Base-by-base conservation (phyloP, 768 basidiomycete genomes). In the Collybia nuda region DNA sequence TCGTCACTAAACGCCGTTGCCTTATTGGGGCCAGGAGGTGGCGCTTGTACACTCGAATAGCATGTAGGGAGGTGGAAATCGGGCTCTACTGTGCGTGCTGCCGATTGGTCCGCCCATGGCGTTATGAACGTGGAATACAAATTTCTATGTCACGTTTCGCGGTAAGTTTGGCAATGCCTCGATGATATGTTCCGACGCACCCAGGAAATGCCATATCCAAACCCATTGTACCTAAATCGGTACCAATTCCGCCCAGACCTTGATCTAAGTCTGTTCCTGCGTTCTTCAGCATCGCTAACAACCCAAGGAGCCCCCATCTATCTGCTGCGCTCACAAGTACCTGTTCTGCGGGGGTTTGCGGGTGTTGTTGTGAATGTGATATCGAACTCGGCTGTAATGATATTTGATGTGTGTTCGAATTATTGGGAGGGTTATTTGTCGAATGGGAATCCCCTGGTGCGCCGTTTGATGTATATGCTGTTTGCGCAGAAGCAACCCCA, bases 91-190 rank as follows among this genome's bases (percentile, higher is more conserved):
- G 82, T 80, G 62, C 85, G 85, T 56, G 88, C 87, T 39, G 87
- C 86, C 56, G 88, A 87, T 56, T 93, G 86, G 67, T 96, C 94
- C 55, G 91, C 84, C 94, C 94, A 98, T 22, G 95, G 95, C 50
- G 96, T 95, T 62, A 96, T 91, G 73, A 98, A 95, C 22, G 89
- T 89, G 52, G 92, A 86, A 72, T 92, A 94, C 52, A 95, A 74
- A 62, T 88, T 88, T 65, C 91, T 90, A 67, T 57, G 44, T 28
- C 37, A 36, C 44, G 28, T 40, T 42, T 24, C 40, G 37, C 41
- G 50, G 55, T 57, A 57, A 59, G 50, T 51, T 51, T 29, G 28
- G 26, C 37, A 17, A 12, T 35, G 44, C 36, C n/a, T 11, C 48
- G 9, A n/a, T 29, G 42, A 50, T 48, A 32, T 19, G 35, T 38